Evolutionary conservation across 2,329 filamentous ascomycete species (phyloP).

Genomic region (Phoma sp.): DNA sequence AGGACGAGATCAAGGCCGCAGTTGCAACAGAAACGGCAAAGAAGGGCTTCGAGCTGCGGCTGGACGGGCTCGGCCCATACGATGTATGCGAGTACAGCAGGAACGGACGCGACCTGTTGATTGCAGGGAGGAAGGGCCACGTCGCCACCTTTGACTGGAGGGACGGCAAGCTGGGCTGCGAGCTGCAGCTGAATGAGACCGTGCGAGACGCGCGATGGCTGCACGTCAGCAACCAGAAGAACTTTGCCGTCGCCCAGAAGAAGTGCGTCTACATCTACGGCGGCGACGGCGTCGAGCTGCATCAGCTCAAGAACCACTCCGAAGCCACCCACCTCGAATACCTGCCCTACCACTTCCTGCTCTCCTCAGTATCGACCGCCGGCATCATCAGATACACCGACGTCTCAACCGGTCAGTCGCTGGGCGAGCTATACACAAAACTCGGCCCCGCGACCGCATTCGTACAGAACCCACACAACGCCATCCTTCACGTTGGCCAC

Average conservation of each 20-base stretch:
- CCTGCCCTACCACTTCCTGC: constrained; percentile 91
- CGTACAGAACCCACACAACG: constrained; percentile 89
- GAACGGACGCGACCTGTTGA: constrained; percentile 83
- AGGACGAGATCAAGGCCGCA: constrained; percentile 78
- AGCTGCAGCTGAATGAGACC: constrained; percentile 89
- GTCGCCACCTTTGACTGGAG: constrained; percentile 97
- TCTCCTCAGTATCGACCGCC: constrained; percentile 83
- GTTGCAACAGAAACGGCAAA: constrained; percentile 85
- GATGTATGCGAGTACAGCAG: constrained; percentile 85
- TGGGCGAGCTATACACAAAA: constrained; percentile 83
- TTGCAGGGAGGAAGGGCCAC: constrained; percentile 92
- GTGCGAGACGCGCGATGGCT: constrained; percentile 89
- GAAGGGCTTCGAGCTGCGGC: constrained; percentile 88
- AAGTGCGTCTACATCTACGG: constrained; percentile 98
- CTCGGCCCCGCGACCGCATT: constrained; percentile 84
- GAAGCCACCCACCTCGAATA: constrained; percentile 96
- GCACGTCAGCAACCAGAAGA: constrained; percentile 79
- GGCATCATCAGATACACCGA: constrained; percentile 91
- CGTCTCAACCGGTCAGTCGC: constrained; percentile 87
- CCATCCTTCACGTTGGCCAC: constrained; percentile 88
- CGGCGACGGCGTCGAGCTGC: constrained; percentile 84
- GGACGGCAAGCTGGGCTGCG: constrained; percentile 86
- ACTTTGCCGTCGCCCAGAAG: constrained; percentile 94
- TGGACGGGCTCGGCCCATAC: constrained; percentile 81
- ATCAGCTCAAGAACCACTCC: constrained; percentile 86